Conservation (phyloP, 164 flowering plant genomes). For the Umbilicus rupestris region DNA sequence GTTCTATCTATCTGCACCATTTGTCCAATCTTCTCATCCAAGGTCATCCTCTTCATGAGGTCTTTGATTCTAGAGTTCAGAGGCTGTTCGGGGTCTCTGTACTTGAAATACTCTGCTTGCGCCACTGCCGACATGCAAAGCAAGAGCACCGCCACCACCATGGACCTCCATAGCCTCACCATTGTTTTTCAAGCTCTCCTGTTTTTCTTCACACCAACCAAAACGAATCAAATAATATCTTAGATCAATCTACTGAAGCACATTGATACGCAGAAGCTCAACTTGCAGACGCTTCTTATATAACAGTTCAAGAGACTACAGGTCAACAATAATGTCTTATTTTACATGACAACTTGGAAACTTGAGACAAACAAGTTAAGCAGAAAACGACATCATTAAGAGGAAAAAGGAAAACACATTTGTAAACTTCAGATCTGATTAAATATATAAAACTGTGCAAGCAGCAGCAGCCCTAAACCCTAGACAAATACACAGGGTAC, state of each 20-base stretch:
- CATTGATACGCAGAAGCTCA: neutral
- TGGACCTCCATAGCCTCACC: neutral
- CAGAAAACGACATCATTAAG: neutral
- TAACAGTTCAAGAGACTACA: neutral
- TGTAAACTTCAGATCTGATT: neutral
- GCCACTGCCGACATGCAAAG: neutral
- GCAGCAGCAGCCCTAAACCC: neutral
- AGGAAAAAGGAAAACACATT: neutral
- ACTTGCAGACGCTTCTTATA: neutral
- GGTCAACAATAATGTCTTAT: neutral
- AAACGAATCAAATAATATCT: neutral
- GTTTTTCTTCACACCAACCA: neutral
- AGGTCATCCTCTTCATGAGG: conserved; percentile 15
- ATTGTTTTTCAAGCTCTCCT: neutral
- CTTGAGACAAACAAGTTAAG: neutral
- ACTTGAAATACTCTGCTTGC: neutral
- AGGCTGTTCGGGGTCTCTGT: conserved; percentile 9
- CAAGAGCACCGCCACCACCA: neutral
- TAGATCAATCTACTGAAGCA: neutral
- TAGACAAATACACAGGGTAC: neutral
- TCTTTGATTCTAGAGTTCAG: conserved; percentile 3
- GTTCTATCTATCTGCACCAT: conserved; percentile 17
- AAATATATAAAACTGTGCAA: neutral
- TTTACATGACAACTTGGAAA: neutral
- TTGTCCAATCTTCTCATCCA: conserved; percentile 22